Conservation (phyloP, 345 rosid species). For the Carallia pectinifolia region DNA sequence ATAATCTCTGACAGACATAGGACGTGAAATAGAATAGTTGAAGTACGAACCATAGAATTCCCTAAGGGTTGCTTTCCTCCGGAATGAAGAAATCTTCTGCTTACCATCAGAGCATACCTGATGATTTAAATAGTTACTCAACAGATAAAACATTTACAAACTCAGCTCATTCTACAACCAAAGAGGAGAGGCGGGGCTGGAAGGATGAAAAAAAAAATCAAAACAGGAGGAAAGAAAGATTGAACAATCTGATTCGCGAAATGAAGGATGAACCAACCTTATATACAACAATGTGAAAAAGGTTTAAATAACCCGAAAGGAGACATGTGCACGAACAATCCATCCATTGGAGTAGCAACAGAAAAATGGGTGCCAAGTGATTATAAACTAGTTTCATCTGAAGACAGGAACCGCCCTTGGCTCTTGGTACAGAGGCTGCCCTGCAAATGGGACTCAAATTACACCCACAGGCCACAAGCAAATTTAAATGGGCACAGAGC, state of each 20-base stretch:
- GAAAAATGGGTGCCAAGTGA: conserved; percentile 24
- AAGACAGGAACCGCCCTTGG: conserved; percentile 27
- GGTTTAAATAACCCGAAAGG: conserved; percentile 20
- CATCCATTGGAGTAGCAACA: conserved; percentile 30
- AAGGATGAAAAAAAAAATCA: not conserved
- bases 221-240: not conserved
- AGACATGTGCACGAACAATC: conserved; percentile 27
- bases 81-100: conserved; percentile 19
- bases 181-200: not conserved
- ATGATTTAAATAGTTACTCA: not conserved
- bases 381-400: conserved; percentile 34
- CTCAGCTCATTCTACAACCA: not conserved
- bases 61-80: conserved; percentile 30
- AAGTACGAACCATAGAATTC: conserved; percentile 29
- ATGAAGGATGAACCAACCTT: conserved; percentile 15
- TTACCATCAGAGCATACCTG: conserved; percentile 28
- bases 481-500: not conserved
- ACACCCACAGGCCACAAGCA: not conserved
- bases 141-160: not conserved
- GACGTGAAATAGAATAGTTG: not conserved
- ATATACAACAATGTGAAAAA: conserved; percentile 23
- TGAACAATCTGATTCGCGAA: not conserved
- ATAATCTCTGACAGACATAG: too few relatives aligned
- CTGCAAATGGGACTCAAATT: conserved; percentile 19
- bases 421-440: conserved; percentile 33